phyloP scores from a whole-genome alignment of 495 filamentous ascomycete species.

The Penicillium goetzii region DNA sequence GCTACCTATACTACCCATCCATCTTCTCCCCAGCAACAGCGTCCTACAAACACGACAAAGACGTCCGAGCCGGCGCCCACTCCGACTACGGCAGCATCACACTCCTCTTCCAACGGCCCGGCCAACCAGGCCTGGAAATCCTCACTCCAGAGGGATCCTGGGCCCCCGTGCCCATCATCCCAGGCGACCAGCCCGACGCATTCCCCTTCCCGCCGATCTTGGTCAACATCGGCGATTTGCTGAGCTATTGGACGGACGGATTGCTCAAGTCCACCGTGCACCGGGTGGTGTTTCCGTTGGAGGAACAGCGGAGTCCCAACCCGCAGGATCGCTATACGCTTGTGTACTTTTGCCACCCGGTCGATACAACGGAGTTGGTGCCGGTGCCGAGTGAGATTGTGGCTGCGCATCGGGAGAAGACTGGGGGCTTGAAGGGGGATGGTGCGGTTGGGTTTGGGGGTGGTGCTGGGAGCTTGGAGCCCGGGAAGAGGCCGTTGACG shows the following conservation, averaged over 20 bases:
- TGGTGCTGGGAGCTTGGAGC: conserved; percentile 42
- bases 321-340: conserved; percentile 82
- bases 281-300: conserved; percentile 76
- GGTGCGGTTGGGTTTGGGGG: conserved; percentile 48
- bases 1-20: conserved; percentile 80
- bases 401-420: conserved; percentile 39
- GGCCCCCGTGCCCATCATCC: conserved; percentile 52
- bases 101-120: conserved; percentile 75
- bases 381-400: conserved; percentile 74
- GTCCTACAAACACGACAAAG: conserved; percentile 52
- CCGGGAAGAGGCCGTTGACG: conserved; percentile 67
- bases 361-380: conserved; percentile 68
- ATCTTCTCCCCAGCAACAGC: conserved; percentile 45
- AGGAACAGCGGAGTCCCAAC: conserved; percentile 43
- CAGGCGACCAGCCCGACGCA: conserved; percentile 34
- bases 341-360: conserved; percentile 90
- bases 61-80: conserved; percentile 70
- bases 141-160: conserved; percentile 55
- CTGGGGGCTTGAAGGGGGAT: conserved; percentile 24
- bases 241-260: conserved; percentile 90
- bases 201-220: conserved; percentile 75
- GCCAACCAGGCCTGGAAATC: conserved; percentile 87
- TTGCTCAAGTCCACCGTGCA: conserved; percentile 85
- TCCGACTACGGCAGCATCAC: conserved; percentile 71
- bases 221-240: conserved; percentile 89